phyloP scores from a whole-genome alignment of 768 basidiomycete species.

The Boletellus emodensis region DNA sequence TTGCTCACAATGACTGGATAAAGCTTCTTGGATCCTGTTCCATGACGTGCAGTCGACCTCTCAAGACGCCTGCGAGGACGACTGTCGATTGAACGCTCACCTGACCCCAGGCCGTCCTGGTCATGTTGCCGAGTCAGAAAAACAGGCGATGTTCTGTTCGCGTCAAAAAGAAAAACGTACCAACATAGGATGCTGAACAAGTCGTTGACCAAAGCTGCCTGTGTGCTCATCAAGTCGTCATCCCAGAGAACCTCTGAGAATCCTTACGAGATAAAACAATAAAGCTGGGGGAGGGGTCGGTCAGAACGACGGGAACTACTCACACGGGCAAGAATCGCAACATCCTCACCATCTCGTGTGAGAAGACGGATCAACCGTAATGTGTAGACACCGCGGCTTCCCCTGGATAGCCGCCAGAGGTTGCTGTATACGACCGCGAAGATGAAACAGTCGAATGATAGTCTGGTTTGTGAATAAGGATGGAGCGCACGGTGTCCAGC shows the following conservation, averaged over 20 bases:
- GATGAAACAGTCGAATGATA: conserved; percentile 1
- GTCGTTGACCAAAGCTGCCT: conserved; percentile 15
- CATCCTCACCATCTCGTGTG: conserved; percentile 21
- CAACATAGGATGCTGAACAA: conserved; percentile 10
- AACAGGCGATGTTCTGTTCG: too few relatives aligned
- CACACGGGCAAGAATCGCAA: not conserved
- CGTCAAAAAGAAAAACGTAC: conserved; percentile 8
- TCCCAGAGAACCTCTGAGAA: too few relatives aligned
- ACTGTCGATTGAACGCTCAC: conserved; percentile 5
- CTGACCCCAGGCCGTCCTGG: conserved; percentile 6
- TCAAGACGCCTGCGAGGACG: not conserved
- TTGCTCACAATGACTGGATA: not conserved
- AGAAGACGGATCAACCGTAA: conserved; percentile 13
- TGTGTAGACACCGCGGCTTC: not conserved
- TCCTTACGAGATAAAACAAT: conserved; percentile 18
- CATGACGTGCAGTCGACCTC: not conserved
- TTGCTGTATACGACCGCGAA: not conserved
- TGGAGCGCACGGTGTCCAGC: not conserved
- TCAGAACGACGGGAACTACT: not conserved
- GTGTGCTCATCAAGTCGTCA: not conserved
- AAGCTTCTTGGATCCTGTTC: not conserved
- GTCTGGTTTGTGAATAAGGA: conserved; percentile 7
- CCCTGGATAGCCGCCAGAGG: not conserved
- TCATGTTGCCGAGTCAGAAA: not conserved
- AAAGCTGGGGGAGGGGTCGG: conserved; percentile 7